Percentiles rank a stretch among this genome's conserved stretches.
phyloP scores from a whole-genome alignment of 495 filamentous ascomycete species.

The Melanomma pulvis-pyrius region DNA sequence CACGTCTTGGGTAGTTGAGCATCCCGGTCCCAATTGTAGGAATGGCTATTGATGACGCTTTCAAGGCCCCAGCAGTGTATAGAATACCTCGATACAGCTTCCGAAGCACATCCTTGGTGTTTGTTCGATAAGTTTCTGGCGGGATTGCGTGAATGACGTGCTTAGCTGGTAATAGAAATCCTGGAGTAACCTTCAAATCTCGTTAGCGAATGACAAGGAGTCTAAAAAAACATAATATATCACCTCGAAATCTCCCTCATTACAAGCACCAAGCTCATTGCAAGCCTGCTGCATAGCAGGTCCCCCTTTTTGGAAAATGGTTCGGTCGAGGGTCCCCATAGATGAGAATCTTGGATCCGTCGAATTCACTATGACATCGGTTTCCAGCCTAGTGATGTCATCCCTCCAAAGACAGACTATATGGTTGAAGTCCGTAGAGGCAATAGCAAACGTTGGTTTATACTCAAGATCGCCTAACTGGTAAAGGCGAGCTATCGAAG shows the following conservation, averaged over 20 bases:
- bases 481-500: conserved; percentile 26
- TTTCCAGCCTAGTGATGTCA: conserved; percentile 33
- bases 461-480: conserved; percentile 25
- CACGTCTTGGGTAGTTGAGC: conserved; percentile 23
- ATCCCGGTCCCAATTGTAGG: conserved; percentile 35
- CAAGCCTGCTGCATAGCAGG: conserved; percentile 22
- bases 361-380: conserved; percentile 35
- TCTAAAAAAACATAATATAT: not conserved
- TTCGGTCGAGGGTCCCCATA: conserved; percentile 25
- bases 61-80: conserved; percentile 11
- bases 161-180: conserved; percentile 23
- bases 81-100: conserved; percentile 29
- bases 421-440: conserved; percentile 10
- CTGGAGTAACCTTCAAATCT: conserved; percentile 17
- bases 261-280: conserved; percentile 21
- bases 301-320: conserved; percentile 26
- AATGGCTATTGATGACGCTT: conserved; percentile 29
- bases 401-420: conserved; percentile 23
- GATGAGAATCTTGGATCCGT: conserved; percentile 29
- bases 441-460: conserved; percentile 12
- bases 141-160: conserved; percentile 31
- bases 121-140: conserved; percentile 19
- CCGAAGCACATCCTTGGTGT: conserved; percentile 17
- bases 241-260: conserved; percentile 18
- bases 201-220: not conserved